Evolutionary conservation across 2,329 filamentous ascomycete species (phyloP).

Genomic region (Cryphonectria carpinicola): DNA sequence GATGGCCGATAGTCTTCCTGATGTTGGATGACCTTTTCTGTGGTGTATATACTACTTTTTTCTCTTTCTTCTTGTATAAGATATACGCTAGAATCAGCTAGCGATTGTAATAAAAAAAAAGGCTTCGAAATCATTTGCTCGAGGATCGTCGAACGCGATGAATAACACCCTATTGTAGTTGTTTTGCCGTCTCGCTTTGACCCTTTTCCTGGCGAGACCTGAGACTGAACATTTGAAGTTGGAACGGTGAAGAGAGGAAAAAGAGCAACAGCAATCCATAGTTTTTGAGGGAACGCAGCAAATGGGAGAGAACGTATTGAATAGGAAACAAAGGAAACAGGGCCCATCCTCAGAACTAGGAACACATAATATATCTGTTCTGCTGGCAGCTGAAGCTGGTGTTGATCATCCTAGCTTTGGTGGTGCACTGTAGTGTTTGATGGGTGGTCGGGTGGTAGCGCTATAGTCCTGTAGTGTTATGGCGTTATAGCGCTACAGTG

Average conservation of each 20-base stretch:
- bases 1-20: not conserved
- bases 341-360: too few relatives aligned
- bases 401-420: not conserved
- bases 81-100: not conserved
- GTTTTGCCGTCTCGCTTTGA: not conserved
- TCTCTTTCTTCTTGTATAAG: constrained; percentile 3
- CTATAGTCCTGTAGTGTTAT: too few relatives aligned
- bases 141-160: not conserved
- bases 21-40: not conserved
- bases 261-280: not conserved
- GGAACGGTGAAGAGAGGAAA: not conserved
- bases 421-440: too few relatives aligned
- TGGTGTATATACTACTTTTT: constrained; percentile 11
- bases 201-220: not conserved
- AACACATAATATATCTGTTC: not conserved
- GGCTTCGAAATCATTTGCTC: not conserved
- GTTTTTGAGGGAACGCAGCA: not conserved
- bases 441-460: too few relatives aligned
- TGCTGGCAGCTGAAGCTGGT: not conserved
- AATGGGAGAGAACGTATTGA: not conserved
- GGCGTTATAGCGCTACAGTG: not conserved
- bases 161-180: not conserved
- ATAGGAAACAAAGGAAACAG: not conserved
- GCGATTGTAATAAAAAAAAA: constrained; percentile 9
- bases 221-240: not conserved